Conservation (phyloP, 2,329 filamentous ascomycete species). For the Aspergillus caelatus region DNA sequence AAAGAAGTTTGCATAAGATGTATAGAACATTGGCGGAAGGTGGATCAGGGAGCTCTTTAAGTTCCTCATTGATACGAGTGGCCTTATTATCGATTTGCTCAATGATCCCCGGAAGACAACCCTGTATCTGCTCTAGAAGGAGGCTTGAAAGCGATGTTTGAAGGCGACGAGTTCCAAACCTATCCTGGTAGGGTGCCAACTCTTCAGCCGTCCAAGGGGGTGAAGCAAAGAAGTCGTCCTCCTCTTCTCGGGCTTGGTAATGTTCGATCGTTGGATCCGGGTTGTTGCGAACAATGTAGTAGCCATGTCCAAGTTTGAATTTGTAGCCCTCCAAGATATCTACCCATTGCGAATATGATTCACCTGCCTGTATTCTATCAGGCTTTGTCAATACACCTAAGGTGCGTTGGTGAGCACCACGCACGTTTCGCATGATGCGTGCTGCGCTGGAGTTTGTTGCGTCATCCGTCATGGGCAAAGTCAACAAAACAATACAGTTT, state of each 20-base stretch:
- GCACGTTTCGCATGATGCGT: conserved; percentile 60
- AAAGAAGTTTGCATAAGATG: conserved; percentile 63
- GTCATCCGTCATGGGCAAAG: conserved; percentile 77
- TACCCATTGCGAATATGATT: conserved; percentile 61
- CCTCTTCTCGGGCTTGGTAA: conserved; percentile 50
- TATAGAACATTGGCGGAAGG: conserved; percentile 66
- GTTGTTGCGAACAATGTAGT: conserved; percentile 72
- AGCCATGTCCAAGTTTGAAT: conserved; percentile 71
- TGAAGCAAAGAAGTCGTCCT: conserved; percentile 54
- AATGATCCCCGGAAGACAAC: conserved; percentile 38
- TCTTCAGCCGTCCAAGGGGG: conserved; percentile 49
- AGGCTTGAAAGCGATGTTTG: conserved; percentile 52
- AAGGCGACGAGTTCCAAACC: conserved; percentile 58
- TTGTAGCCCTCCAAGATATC: conserved; percentile 64
- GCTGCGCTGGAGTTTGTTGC: conserved; percentile 74
- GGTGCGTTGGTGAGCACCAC: conserved; percentile 60
- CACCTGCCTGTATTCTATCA: conserved; percentile 64
- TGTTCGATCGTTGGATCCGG: conserved; percentile 50
- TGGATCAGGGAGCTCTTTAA: conserved; percentile 66
- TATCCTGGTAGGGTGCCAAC: conserved; percentile 42
- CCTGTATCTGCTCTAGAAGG: conserved; percentile 52
- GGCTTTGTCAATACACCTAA: conserved; percentile 85
- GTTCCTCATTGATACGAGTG: conserved; percentile 54
- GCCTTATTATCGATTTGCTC: conserved; percentile 53
- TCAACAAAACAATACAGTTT: conserved; percentile 75